Base-by-base conservation (phyloP, 2,329 filamentous ascomycete genomes). In the Scorias spongiosa region DNA sequence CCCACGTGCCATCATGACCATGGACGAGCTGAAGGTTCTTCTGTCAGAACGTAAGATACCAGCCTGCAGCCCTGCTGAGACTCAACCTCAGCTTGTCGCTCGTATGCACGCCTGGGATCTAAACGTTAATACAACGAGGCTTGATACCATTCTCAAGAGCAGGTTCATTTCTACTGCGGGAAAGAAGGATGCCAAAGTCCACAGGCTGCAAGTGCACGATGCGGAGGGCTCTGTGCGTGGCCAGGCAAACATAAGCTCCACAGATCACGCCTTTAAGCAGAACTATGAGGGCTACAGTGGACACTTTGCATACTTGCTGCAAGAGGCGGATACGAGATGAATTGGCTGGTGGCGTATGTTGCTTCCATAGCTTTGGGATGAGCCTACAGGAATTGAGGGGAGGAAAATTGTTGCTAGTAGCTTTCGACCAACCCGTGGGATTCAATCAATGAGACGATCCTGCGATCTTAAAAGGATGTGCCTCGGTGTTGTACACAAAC, bases 401-500 rank as follows among this genome's bases (percentile, higher is more conserved):
- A 26, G 20, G 20, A 26, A 26, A 26, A 26, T 7, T 26, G 20
- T 7, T 26, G 20, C 20, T 26, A 7, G 7, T 7, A 26, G 7
- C 20, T 26, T 26, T 26, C 20, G 7, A 26, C 20, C 20, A 26
- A 26, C 7, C 3, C 20, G 7, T 26, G 7, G 20, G 4, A 26
- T 26, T 26, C 20, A 26, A 26, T 26, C 15, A 36, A 36, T 36
- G 32, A 36, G 32, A 9, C 9, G 32, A 3, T 9, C 32, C 32
- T 5, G 32, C 32, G 15, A 73, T 65, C 55, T 61, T 69, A 20
- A 76, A 60, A 4, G 76, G 76, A 63, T 80, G 76, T 18, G 74
- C 76, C 58, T 80, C 76, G 0, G 76, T 80, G 52, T 79, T 80
- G 51, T 71, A 78, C 10, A 80, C 75, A 56, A 69, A 80, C 26